phyloP scores from a whole-genome alignment of 805 yeast genomes.

The Maudiozyma bulderi region DNA sequence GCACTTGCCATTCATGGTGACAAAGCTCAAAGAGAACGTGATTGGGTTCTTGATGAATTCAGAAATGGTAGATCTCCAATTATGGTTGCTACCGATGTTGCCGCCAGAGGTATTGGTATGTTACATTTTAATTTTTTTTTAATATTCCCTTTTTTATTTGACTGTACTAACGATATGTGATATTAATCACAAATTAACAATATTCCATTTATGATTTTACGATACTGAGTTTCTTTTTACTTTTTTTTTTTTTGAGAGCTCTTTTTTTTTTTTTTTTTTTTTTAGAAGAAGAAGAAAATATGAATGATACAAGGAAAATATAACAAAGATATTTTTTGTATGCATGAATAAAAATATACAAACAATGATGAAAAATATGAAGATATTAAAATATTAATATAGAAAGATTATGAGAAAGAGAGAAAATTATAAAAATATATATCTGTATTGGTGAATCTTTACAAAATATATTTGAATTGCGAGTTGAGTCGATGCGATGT shows the following conservation, averaged over 20 bases:
- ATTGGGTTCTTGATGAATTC: slow-evolving; percentile 94
- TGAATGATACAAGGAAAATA: too few species aligned
- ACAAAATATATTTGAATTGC: too few species aligned
- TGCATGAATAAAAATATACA: neutral
- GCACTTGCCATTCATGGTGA: slow-evolving; percentile 99
- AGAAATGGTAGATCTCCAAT: slow-evolving; percentile 87
- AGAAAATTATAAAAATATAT: too few species aligned
- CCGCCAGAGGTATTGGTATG: slow-evolving; percentile 99
- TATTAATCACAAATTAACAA: neutral
- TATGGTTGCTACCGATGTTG: slow-evolving; percentile 99
- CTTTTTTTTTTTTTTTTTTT: neutral
- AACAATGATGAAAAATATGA: neutral
- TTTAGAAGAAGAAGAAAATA: neutral
- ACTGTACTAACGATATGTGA: slow-evolving; percentile 6
- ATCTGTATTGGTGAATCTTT: too few species aligned
- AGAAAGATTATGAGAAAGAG: neutral
- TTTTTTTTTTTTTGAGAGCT: neutral
- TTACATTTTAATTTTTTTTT: slow-evolving; percentile 27
- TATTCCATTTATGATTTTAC: neutral
- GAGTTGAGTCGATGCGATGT: too few species aligned
- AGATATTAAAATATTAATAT: neutral
- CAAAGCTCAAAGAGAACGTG: slow-evolving; percentile 95
- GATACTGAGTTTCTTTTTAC: neutral
- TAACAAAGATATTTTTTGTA: neutral
- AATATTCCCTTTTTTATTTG: slow-evolving; percentile 5